Conservation (phyloP, 805 yeast genomes). For the Candida succiphila region DNA sequence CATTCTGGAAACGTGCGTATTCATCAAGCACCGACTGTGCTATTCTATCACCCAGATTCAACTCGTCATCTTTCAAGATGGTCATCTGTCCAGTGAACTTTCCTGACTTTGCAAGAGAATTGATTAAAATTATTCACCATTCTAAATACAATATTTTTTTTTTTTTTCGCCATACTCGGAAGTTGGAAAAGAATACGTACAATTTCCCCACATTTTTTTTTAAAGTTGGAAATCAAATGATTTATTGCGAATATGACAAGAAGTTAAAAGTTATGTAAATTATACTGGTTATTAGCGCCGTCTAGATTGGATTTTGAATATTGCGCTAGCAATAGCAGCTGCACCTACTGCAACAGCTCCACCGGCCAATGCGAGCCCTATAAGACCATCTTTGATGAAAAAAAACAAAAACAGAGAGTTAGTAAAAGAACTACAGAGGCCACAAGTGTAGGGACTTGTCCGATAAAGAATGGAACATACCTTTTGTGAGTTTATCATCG, state of each 20-base stretch:
- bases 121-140: too few relatives aligned
- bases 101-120: too few relatives aligned
- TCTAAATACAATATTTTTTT: too few relatives aligned
- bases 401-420: neutral
- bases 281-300: neutral
- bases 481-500: constrained; percentile 70
- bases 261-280: too few relatives aligned
- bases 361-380: constrained; percentile 81
- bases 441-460: neutral
- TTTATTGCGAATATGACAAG: too few relatives aligned
- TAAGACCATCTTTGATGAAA: constrained; percentile 68
- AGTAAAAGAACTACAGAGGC: neutral
- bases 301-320: neutral
- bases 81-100: too few relatives aligned
- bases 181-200: too few relatives aligned
- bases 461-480: constrained; percentile 13
- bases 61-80: neutral
- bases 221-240: too few relatives aligned
- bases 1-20: too few relatives aligned
- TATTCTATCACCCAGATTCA: constrained; percentile 8
- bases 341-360: constrained; percentile 83
- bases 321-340: constrained; percentile 28
- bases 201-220: too few relatives aligned
- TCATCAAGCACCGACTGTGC: constrained; percentile 7
- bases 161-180: too few relatives aligned